Evolutionary conservation across 768 basidiomycete genomes (phyloP).

Genomic region (Hygrophorus pudorinus): DNA sequence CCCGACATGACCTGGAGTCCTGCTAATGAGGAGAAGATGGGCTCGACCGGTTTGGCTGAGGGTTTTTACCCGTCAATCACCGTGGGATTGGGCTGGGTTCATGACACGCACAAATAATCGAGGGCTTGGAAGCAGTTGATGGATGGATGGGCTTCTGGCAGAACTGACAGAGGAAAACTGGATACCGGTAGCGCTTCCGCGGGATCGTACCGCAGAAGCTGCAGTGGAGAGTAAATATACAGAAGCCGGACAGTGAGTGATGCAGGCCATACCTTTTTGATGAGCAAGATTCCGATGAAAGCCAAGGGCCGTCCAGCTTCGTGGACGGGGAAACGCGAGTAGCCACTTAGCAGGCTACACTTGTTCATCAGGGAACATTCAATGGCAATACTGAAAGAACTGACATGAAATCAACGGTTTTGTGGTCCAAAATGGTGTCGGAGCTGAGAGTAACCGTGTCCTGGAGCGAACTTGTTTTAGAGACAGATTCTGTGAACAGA

Average conservation of each 20-base stretch:
- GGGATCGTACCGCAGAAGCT: constrained; percentile 88
- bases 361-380: not conserved
- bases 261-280: constrained; percentile 54
- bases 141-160: constrained; percentile 81
- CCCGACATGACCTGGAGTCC: constrained; percentile 70
- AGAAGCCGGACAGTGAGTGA: not conserved
- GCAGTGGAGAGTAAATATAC: not conserved
- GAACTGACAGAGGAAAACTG: constrained; percentile 64
- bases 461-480: constrained; percentile 21
- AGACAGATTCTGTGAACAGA: constrained; percentile 16
- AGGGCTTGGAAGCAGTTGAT: constrained; percentile 94
- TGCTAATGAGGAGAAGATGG: constrained; percentile 80
- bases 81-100: not conserved
- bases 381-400: constrained; percentile 6
- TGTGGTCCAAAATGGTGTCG: constrained; percentile 72
- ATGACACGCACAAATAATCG: constrained; percentile 67
- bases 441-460: constrained; percentile 76
- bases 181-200: constrained; percentile 66
- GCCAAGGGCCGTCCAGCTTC: constrained; percentile 54
- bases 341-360: constrained; percentile 65
- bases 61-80: not conserved
- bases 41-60: constrained; percentile 86
- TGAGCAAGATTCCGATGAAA: constrained; percentile 74
- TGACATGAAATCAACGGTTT: constrained; percentile 67
- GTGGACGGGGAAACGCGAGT: constrained; percentile 89